phyloP scores from a whole-genome alignment of 306 rosid genomes.

The Prunus persica region Prunus_persica_NCBIv2 NC_034010.1:24779501-24780000 shows the following conservation, averaged over 20 bases:
- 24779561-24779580: constrained; percentile 55
- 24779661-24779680: constrained; percentile 57
- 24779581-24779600: constrained; percentile 73
- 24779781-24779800: constrained; percentile 72
- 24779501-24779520: constrained; percentile 50
- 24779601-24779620: constrained; percentile 67
- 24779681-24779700: constrained; percentile 74
- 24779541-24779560: constrained; percentile 63
- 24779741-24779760: constrained; percentile 64
- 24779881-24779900: constrained; percentile 64
- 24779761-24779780: constrained; percentile 78
- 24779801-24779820: constrained; percentile 74
- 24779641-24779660: constrained; percentile 67
- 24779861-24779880: constrained; percentile 65
- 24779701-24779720: constrained; percentile 78
- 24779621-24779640: constrained; percentile 69
- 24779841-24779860: constrained; percentile 71
- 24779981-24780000: constrained; percentile 72
- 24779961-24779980: constrained; percentile 69
- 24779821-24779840: constrained; percentile 71
- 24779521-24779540: constrained; percentile 66
- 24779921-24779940: constrained; percentile 70
- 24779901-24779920: constrained; percentile 64
- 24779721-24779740: constrained; percentile 65
- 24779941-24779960: constrained; percentile 58